These are phyloP conservation scores for Solanum stenotomum DNA, from an alignment of 257 asterid genomes.

Conservation along the genomic window DNA sequence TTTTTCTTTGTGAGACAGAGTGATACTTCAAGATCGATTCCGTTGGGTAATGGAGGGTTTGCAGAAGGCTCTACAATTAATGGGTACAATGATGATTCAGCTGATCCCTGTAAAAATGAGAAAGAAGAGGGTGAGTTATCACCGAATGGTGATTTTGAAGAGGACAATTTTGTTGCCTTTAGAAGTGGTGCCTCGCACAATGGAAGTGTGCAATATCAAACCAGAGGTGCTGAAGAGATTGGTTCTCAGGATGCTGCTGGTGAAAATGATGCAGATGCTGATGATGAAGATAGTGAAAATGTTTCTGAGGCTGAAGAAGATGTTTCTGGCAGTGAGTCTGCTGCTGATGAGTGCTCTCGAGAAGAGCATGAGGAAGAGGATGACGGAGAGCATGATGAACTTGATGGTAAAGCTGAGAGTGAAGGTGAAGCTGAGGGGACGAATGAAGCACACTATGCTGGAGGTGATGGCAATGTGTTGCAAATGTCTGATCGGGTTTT, in stretches of 20 bases:
- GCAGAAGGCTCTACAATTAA: slow-evolving; percentile 36
- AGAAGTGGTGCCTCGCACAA: slow-evolving; percentile 30
- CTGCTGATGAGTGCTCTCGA: slow-evolving; percentile 77
- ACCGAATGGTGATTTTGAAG: slow-evolving; percentile 74
- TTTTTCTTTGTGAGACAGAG: slow-evolving; percentile 21
- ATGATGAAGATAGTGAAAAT: slow-evolving; percentile 85
- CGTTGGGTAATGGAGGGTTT: slow-evolving; percentile 40
- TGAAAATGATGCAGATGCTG: slow-evolving; percentile 73
- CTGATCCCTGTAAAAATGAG: slow-evolving; percentile 66
- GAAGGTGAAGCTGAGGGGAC: slow-evolving; percentile 89
- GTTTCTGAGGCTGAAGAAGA: slow-evolving; percentile 75
- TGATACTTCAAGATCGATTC: slow-evolving; percentile 33
- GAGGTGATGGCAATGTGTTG: slow-evolving; percentile 44
- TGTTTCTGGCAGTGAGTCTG: slow-evolving; percentile 90
- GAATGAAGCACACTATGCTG: slow-evolving; percentile 56
- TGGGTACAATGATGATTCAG: slow-evolving; percentile 34
- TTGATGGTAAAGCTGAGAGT: slow-evolving; percentile 85
- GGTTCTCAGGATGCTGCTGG: slow-evolving; percentile 49
- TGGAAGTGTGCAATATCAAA: slow-evolving; percentile 40
- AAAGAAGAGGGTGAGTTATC: slow-evolving; percentile 95
- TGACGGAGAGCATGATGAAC: slow-evolving; percentile 60
- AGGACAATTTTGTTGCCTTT: slow-evolving; percentile 61
- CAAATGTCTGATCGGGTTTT: slow-evolving; percentile 59
- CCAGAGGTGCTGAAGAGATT: slow-evolving; percentile 35
- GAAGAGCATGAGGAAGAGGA: slow-evolving; percentile 88